Conservation (phyloP, 2,329 filamentous ascomycete species). For the Sclerotinia sclerotiorum region DNA sequence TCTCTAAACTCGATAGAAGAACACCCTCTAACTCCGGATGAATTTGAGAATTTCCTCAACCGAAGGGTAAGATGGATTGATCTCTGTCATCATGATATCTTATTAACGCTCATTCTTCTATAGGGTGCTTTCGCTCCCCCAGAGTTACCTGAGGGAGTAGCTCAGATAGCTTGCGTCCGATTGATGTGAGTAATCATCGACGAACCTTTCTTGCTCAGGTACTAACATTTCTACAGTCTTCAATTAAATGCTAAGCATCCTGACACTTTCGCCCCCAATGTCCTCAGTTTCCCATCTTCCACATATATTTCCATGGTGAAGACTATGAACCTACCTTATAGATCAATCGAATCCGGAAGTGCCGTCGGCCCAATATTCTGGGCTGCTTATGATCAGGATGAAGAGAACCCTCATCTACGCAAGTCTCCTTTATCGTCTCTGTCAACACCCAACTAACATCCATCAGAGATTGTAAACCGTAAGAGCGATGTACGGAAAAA, state of each 20-base stretch:
- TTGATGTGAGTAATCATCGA: constrained; percentile 29
- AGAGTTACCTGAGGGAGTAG: constrained; percentile 33
- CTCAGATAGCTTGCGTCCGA: constrained; percentile 29
- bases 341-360: constrained; percentile 58
- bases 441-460: background rate
- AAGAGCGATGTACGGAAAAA: constrained; percentile 68
- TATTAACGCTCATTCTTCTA: constrained; percentile 20
- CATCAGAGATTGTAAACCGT: constrained; percentile 59
- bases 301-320: constrained; percentile 58
- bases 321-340: constrained; percentile 53
- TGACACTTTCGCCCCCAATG: constrained; percentile 57
- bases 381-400: constrained; percentile 55
- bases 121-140: constrained; percentile 38
- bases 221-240: constrained; percentile 26
- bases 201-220: background rate
- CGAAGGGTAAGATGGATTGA: constrained; percentile 29
- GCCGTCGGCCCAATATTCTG: constrained; percentile 65
- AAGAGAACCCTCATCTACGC: constrained; percentile 57
- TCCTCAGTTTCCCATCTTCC: constrained; percentile 53
- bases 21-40: constrained; percentile 38
- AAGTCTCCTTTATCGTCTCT: constrained; percentile 36
- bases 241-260: constrained; percentile 50
- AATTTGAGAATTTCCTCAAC: constrained; percentile 41
- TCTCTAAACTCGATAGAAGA: constrained; percentile 37
- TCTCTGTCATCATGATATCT: constrained; percentile 20